Base-by-base conservation (phyloP, 108 stramenopile genomes). In the Conticribra weissflogii region DNA sequence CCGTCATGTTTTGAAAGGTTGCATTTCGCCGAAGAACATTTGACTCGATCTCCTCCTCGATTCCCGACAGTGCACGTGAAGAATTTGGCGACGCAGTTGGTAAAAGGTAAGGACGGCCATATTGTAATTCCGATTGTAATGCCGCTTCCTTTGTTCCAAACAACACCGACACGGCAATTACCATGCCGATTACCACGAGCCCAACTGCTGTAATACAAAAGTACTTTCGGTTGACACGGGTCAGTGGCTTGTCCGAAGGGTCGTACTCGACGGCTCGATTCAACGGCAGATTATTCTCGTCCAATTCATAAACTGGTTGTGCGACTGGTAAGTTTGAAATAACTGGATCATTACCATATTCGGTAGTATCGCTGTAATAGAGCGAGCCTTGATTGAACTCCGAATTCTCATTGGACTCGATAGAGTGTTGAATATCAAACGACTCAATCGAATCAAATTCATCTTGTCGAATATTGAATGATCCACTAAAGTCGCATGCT, bases 21-120 rank as follows among this genome's bases (percentile, higher is more conserved):
- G 14, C 59, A 60, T 45, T 45, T 3, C 41, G 19, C 21, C 24
- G 59, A 60, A 60, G 59, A n/a, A 60, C 59, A 41, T 57, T 1
- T 29, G 27, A 2, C 16, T 57, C 56, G 32, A 57, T 57, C 18
- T 29, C 32, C 2, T 30, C 28, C 5, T 57, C 1, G 2, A 57
- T 57, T 12, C 12, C 12, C 8, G 36, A 12, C 12, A 12, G 5
- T 41, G 36, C 12, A 9, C 8, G 36, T 5, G 36, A 5, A 12
- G 36, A 12, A 12, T 5, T 41, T 12, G 36, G 36, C 12, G 36
- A 41, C 36, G 5, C 8, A 41, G 36, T 41, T 41, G 36, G 36
- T n/a, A n/a, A n/a, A n/a, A n/a, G n/a, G 36, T 12, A 9, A 9
- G 36, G 8, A 12, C 12, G 36, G 5, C 8, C 36, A 41, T 41